Evolutionary conservation across 2,329 filamentous ascomycete genomes (phyloP).

Genomic region (Sphaceloma murrayae): DNA sequence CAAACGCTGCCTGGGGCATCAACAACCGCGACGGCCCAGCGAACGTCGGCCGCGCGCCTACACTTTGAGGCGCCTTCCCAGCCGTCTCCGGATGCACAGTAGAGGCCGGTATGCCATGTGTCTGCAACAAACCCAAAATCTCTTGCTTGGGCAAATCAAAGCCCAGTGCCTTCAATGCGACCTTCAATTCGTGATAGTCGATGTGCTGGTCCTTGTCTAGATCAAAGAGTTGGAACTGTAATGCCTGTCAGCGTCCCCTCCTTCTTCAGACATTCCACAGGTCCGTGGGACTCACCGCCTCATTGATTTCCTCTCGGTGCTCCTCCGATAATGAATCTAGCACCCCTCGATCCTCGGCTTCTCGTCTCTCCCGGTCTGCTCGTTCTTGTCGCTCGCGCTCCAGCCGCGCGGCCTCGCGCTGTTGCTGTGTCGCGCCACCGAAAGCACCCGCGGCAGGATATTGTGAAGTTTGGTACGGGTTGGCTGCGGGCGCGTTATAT

Average conservation of each 20-base stretch:
- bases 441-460: conserved; percentile 28
- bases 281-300: conserved; percentile 59
- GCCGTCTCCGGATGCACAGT: conserved; percentile 34
- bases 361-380: conserved; percentile 33
- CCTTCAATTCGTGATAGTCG: conserved; percentile 97
- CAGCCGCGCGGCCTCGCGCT: conserved; percentile 35
- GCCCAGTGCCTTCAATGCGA: conserved; percentile 88
- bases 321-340: conserved; percentile 60
- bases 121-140: conserved; percentile 68
- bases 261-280: not conserved
- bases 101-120: conserved; percentile 58
- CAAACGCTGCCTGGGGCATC: conserved; percentile 62
- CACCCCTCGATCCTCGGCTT: conserved; percentile 37
- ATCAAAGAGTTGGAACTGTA: conserved; percentile 86
- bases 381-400: conserved; percentile 36
- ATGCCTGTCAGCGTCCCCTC: conserved; percentile 11
- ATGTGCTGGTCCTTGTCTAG: conserved; percentile 89
- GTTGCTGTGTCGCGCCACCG: conserved; percentile 31
- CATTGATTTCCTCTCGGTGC: conserved; percentile 63
- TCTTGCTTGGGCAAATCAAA: conserved; percentile 84
- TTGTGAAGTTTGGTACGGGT: conserved; percentile 25
- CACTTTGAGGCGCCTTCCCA: conserved; percentile 36
- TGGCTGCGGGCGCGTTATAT: conserved; percentile 28
- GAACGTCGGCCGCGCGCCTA: conserved; percentile 25
- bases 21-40: conserved; percentile 52